Evolutionary conservation across 768 basidiomycete species (phyloP).

Genomic region (Termitomyces bulborhizus): DNA sequence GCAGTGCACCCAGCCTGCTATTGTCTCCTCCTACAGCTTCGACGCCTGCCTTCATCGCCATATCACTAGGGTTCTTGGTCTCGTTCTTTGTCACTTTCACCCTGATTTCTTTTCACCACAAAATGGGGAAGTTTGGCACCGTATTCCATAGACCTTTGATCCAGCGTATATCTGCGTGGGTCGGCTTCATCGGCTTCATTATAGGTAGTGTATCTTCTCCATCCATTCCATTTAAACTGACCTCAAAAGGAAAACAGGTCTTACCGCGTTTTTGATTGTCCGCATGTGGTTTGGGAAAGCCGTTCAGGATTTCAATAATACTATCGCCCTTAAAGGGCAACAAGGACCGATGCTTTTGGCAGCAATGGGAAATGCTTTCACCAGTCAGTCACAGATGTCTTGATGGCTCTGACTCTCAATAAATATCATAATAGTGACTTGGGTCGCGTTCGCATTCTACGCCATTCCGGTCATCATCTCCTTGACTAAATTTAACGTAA

Average conservation of each 20-base stretch:
- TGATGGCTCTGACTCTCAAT: background rate
- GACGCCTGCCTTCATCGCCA: slow-evolving; percentile 58
- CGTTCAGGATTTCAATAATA: slow-evolving; percentile 68
- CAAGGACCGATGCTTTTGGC: slow-evolving; percentile 59
- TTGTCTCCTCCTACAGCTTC: slow-evolving; percentile 55
- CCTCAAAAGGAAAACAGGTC: slow-evolving; percentile 33
- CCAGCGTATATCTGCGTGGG: slow-evolving; percentile 61
- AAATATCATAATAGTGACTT: slow-evolving; percentile 49
- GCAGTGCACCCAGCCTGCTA: slow-evolving; percentile 45
- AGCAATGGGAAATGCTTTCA: slow-evolving; percentile 63
- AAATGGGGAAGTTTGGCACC: slow-evolving; percentile 47
- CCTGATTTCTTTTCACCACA: slow-evolving; percentile 58
- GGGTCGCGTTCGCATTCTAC: slow-evolving; percentile 73
- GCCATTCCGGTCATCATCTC: slow-evolving; percentile 65
- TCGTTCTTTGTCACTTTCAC: slow-evolving; percentile 65
- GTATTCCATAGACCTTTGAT: slow-evolving; percentile 50
- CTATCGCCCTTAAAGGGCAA: slow-evolving; percentile 44
- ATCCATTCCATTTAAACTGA: background rate
- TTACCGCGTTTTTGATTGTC: slow-evolving; percentile 63
- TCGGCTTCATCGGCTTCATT: slow-evolving; percentile 72
- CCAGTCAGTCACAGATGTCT: slow-evolving; percentile 43
- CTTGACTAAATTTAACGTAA: slow-evolving; percentile 62
- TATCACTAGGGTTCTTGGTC: slow-evolving; percentile 49
- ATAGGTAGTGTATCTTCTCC: slow-evolving; percentile 39
- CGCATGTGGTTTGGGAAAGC: slow-evolving; percentile 83